These are phyloP conservation scores for Crepidotus sp. DNA, from an alignment of 1,284 basidiomycete genomes.

Conservation along the genomic window DNA sequence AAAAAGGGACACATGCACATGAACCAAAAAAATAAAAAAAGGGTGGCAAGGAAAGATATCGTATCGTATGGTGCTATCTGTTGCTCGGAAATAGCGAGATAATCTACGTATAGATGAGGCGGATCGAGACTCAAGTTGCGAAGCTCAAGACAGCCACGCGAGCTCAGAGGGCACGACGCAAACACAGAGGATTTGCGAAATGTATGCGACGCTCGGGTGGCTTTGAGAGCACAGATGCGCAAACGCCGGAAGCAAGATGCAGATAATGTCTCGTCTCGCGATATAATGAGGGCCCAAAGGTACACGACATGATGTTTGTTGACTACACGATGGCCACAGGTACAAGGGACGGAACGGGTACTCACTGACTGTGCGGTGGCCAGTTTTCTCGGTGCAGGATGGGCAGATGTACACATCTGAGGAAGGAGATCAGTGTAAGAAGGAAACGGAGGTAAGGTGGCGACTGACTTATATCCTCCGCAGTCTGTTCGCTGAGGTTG, in stretches of 20 bases:
- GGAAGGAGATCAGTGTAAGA: slow-evolving; percentile 13
- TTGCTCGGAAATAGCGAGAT: neutral
- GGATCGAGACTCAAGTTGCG: slow-evolving; percentile 9
- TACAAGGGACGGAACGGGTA: slow-evolving; percentile 35
- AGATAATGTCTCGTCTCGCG: slow-evolving; percentile 16
- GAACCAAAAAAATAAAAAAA: neutral
- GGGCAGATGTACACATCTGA: slow-evolving; percentile 66
- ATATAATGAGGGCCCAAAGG: slow-evolving; percentile 12
- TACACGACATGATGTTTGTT: slow-evolving; percentile 15
- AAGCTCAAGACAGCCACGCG: slow-evolving; percentile 10
- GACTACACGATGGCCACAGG: slow-evolving; percentile 20
- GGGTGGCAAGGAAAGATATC: no score
- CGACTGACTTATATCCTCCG: slow-evolving; percentile 64
- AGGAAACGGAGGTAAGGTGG: slow-evolving; percentile 19
- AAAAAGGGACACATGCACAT: neutral
- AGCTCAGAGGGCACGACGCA: slow-evolving; percentile 12
- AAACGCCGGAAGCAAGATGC: slow-evolving; percentile 7
- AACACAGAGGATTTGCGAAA: slow-evolving; percentile 8
- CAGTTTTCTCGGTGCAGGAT: slow-evolving; percentile 54
- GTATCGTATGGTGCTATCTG: slow-evolving; percentile 1
- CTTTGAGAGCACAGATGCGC: slow-evolving; percentile 9
- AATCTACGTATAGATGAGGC: neutral
- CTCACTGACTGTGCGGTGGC: slow-evolving; percentile 71
- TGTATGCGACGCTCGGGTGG: slow-evolving; percentile 9
- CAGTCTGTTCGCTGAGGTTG: slow-evolving; percentile 47